A percentile compares a stretch with the other conserved stretches of the same genome.
Evolutionary conservation across 1,284 basidiomycete genomes (phyloP).

Genomic region (Wolfiporia cocos): DNA sequence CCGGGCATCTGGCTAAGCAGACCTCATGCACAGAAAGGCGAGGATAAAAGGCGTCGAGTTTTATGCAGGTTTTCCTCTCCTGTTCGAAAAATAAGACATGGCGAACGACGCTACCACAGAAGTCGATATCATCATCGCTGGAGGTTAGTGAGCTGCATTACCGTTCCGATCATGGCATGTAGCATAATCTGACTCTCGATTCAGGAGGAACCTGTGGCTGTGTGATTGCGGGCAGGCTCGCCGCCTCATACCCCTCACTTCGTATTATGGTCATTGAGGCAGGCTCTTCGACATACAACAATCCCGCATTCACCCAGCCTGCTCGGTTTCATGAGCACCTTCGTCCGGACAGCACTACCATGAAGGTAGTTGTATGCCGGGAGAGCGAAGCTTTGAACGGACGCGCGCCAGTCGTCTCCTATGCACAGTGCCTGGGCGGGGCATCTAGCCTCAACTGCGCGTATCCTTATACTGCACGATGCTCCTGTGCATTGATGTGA

Average conservation of each 20-base stretch:
- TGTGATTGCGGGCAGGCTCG: slow-evolving; percentile 37
- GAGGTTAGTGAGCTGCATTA: not conserved
- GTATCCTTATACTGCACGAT: slow-evolving; percentile 23
- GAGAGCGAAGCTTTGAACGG: slow-evolving; percentile 32
- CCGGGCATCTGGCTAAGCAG: no score
- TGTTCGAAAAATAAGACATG: no score
- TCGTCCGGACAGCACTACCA: slow-evolving; percentile 16
- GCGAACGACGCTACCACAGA: not conserved
- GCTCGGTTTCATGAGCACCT: slow-evolving; percentile 24
- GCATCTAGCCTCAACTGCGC: slow-evolving; percentile 52
- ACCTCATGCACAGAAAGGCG: no score
- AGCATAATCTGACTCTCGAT: not conserved
- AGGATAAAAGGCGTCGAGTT: no score
- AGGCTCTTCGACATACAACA: slow-evolving; percentile 30
- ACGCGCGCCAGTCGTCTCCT: slow-evolving; percentile 33
- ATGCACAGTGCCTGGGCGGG: slow-evolving; percentile 45
- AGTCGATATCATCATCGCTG: not conserved
- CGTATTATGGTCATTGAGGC: slow-evolving; percentile 36
- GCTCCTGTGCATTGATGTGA: no score
- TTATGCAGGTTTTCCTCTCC: no score
- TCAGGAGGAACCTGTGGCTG: slow-evolving; percentile 38
- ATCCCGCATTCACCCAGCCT: slow-evolving; percentile 25
- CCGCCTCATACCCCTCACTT: slow-evolving; percentile 31
- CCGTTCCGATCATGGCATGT: not conserved
- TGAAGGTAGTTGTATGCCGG: slow-evolving; percentile 12